phyloP scores from a whole-genome alignment of 2,329 filamentous ascomycete species.

The Paraphoma sp. region DNA sequence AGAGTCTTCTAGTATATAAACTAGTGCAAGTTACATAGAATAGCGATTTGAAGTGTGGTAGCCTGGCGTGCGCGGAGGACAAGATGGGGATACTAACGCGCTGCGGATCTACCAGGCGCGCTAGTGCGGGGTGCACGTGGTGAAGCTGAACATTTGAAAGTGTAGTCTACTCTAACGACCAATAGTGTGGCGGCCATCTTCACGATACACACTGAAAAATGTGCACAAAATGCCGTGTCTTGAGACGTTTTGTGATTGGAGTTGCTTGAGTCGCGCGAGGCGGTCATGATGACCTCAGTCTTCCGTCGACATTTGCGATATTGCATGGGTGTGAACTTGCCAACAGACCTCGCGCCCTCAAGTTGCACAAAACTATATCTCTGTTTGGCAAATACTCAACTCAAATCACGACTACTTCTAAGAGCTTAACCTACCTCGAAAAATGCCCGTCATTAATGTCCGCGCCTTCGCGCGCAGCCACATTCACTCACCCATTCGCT shows the following conservation, averaged over 20 bases:
- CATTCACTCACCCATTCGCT: background rate
- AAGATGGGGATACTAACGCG: background rate
- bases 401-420: background rate
- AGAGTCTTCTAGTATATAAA: background rate
- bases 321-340: too few relatives aligned
- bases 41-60: background rate
- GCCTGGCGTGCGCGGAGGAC: background rate
- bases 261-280: background rate
- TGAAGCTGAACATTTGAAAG: background rate
- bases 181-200: too few relatives aligned
- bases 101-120: slow-evolving; percentile 1
- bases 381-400: background rate
- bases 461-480: slow-evolving; percentile 4
- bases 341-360: too few relatives aligned
- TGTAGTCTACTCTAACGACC: background rate
- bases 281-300: slow-evolving; percentile 28
- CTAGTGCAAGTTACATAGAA: background rate
- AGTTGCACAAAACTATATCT: too few relatives aligned
- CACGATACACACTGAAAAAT: too few relatives aligned
- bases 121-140: slow-evolving; percentile 10
- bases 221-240: too few relatives aligned
- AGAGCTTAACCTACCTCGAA: background rate
- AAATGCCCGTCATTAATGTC: slow-evolving; percentile 5
- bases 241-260: background rate
- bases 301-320: background rate